Evolutionary conservation across 805 yeast species (phyloP), one percentile per base, ranked within the genome.

Genomic region (Wickerhamomyces queroliae): DNA sequence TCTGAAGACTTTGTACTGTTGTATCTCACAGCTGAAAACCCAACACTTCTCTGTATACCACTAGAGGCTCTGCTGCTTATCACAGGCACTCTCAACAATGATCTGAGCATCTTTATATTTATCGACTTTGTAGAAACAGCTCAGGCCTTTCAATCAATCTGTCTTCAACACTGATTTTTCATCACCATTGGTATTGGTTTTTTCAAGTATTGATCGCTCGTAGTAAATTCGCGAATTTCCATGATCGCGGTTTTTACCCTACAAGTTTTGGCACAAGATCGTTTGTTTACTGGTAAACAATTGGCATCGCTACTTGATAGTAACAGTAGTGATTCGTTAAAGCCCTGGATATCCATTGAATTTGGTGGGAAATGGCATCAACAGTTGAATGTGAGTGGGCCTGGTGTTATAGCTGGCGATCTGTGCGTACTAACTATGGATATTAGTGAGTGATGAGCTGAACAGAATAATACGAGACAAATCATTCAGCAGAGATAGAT

Each of bases 31-130:
- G 33, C 23, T 18, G 17, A 6, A 5, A 20, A 6, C 6, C 13
- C 26, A 11, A 5, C 18, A 3, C 26, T 21, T n/a, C 13, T 22
- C 26, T 21, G 35, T 15, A 20, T 13, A 4, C 5, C 8, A 6
- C 26, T 13, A 21, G 17, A 11, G 2, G 26, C 18, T 13, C 26
- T 22, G 13, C 11, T 22, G 13, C 11, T 16, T 9, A n/a, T 13
- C 19, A n/a, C 19, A 21, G 26, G 24, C 12, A 15, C 19, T 7
- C 47, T 42, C 18, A 45, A 17, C 2, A 45, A 27, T 9, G 47
- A 34, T 35, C 38, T 45, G 35, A 49, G 35, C 53, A 49, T 48
- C 15, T n/a, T 24, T n/a, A n/a, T n/a, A n/a, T n/a, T n/a, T n/a
- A n/a, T n/a, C n/a, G n/a, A n/a, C n/a, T n/a, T n/a, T n/a, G n/a